Conservation (phyloP, 208 protist genomes). For the Tetramitus jugosus region DNA sequence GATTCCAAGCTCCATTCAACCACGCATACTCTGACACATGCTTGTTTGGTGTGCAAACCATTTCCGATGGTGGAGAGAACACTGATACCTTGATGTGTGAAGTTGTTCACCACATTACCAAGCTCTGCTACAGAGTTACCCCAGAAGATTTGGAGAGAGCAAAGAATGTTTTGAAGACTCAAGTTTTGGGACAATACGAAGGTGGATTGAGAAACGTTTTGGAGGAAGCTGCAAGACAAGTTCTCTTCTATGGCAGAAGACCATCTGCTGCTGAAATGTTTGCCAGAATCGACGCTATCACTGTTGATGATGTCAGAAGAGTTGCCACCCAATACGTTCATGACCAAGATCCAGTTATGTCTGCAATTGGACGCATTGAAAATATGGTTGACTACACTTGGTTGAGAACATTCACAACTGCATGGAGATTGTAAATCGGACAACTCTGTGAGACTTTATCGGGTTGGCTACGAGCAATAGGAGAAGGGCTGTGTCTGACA, state of each 20-base stretch:
- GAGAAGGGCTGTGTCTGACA: no score
- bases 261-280: slow-evolving; percentile 21
- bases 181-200: slow-evolving; percentile 7
- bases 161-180: slow-evolving; percentile 1
- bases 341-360: neutral
- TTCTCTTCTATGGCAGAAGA: neutral
- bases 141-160: slow-evolving; percentile 2
- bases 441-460: no score
- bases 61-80: neutral
- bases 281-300: slow-evolving; percentile 4
- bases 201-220: neutral
- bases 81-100: neutral
- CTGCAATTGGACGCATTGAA: neutral
- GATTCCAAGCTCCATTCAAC: neutral
- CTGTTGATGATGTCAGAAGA: neutral
- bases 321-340: neutral
- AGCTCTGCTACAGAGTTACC: neutral
- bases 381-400: neutral
- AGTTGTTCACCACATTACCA: neutral
- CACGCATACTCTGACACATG: neutral
- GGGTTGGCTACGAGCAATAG: no score
- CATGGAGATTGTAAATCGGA: neutral
- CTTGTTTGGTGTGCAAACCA: neutral
- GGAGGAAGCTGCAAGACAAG: slow-evolving; percentile 14
- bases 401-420: neutral